phyloP scores from a whole-genome alignment of 2,329 filamentous ascomycete genomes.

The Elsinoe australis region DNA sequence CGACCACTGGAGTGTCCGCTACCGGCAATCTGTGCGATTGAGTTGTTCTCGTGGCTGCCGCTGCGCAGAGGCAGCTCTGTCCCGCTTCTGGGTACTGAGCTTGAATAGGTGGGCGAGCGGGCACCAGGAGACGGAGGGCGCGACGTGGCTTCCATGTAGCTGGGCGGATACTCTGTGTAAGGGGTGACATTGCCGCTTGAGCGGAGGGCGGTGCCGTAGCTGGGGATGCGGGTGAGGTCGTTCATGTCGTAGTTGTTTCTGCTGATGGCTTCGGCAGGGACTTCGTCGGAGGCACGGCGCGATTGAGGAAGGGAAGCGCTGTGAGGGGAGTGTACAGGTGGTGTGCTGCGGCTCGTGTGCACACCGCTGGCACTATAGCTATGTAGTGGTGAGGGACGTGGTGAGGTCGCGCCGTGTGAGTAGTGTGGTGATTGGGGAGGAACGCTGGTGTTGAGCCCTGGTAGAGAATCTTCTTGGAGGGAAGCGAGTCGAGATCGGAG shows the following conservation, averaged over 20 bases:
- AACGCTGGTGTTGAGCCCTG: slow-evolving; percentile 22
- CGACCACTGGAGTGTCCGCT: neutral
- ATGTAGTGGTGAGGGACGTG: neutral
- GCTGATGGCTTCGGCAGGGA: slow-evolving; percentile 18
- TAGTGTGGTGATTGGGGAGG: slow-evolving; percentile 24
- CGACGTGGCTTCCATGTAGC: slow-evolving; percentile 40
- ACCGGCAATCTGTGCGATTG: slow-evolving; percentile 7
- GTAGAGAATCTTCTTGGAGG: slow-evolving; percentile 39
- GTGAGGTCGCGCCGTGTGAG: slow-evolving; percentile 27
- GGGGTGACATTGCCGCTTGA: slow-evolving; percentile 38
- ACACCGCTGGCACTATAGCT: slow-evolving; percentile 1
- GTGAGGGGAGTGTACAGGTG: slow-evolving; percentile 24
- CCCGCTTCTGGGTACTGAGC: slow-evolving; percentile 21
- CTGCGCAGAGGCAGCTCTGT: slow-evolving; percentile 26
- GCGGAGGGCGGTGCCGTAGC: slow-evolving; percentile 44
- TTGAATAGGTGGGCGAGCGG: neutral
- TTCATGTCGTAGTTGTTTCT: slow-evolving; percentile 37
- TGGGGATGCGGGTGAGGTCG: slow-evolving; percentile 42
- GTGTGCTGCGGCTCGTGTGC: slow-evolving; percentile 19
- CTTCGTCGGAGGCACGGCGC: slow-evolving; percentile 27
- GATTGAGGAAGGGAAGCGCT: slow-evolving; percentile 27
- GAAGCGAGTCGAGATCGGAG: slow-evolving; percentile 62
- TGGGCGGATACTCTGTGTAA: slow-evolving; percentile 36
- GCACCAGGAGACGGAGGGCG: slow-evolving; percentile 34
- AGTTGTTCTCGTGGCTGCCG: slow-evolving; percentile 23